These are phyloP conservation scores for Mucor indicus DNA, from an alignment of 371 early-diverging fungal species.

Conservation along the genomic window DNA sequence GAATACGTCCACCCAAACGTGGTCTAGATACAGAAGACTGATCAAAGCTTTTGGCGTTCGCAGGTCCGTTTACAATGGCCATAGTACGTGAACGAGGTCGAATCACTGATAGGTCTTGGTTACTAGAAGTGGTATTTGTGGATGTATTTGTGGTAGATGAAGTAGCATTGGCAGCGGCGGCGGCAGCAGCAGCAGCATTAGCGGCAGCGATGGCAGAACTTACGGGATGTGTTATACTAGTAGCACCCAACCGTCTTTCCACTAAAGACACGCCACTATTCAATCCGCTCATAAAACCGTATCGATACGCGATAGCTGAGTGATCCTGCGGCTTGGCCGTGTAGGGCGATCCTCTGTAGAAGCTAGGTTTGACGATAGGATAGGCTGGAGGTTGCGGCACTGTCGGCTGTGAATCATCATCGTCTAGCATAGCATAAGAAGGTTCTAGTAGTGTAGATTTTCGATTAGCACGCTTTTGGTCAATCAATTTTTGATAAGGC, in stretches of 20 bases:
- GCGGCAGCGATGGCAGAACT: slow-evolving; percentile 1
- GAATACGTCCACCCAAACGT: slow-evolving; percentile 8
- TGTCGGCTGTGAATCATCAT: not conserved
- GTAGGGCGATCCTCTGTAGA: slow-evolving; percentile 21
- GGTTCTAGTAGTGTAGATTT: slow-evolving; percentile 9
- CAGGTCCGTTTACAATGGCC: slow-evolving; percentile 4
- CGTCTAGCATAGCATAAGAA: no score
- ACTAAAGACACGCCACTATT: not conserved
- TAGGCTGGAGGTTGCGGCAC: not conserved
- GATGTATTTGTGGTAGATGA: not conserved
- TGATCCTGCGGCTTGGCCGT: slow-evolving; percentile 10
- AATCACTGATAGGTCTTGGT: slow-evolving; percentile 1
- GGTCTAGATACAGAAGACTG: not conserved
- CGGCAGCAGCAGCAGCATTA: not conserved
- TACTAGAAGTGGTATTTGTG: not conserved
- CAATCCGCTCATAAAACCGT: slow-evolving; percentile 13
- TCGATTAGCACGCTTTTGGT: slow-evolving; percentile 2
- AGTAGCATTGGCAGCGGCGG: not conserved
- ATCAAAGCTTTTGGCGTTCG: not conserved
- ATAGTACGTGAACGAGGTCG: slow-evolving; percentile 15
- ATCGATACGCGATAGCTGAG: slow-evolving; percentile 15
- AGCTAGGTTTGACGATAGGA: slow-evolving; percentile 1
- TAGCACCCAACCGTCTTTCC: slow-evolving; percentile 1
- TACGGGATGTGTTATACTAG: slow-evolving; percentile 3
- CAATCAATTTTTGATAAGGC: slow-evolving; percentile 11